A percentile compares a stretch with the other conserved stretches of the same genome.
phyloP scores from a whole-genome alignment of 768 basidiomycete species.

The Mycena leptocephala region DNA sequence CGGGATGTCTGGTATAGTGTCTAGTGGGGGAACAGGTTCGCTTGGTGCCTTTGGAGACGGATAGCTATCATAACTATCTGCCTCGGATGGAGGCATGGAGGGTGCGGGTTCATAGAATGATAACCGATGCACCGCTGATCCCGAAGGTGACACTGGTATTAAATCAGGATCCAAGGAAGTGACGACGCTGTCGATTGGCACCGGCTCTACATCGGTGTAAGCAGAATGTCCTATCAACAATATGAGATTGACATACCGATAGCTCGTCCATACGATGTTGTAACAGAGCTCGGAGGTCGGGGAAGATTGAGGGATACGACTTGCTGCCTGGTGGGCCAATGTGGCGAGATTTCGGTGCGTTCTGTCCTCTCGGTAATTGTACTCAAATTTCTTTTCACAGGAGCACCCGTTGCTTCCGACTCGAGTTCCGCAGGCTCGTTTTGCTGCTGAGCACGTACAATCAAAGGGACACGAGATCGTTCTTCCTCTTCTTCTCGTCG shows the following conservation, averaged over 20 bases:
- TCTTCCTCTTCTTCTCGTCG: constrained; percentile 42
- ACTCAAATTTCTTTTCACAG: constrained; percentile 61
- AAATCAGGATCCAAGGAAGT: constrained; percentile 66
- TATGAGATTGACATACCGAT: constrained; percentile 61
- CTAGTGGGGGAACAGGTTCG: constrained; percentile 61
- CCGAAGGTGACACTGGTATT: constrained; percentile 77
- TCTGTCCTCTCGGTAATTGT: constrained; percentile 82
- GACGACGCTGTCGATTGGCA: constrained; percentile 19
- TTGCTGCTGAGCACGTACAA: constrained; percentile 74
- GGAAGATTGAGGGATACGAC: constrained; percentile 56
- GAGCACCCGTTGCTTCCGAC: constrained; percentile 50
- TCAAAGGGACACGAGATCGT: constrained; percentile 71
- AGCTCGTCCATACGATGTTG: constrained; percentile 76
- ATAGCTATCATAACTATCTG: constrained; percentile 54
- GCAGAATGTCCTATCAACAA: background rate
- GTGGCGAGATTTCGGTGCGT: constrained; percentile 70
- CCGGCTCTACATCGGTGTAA: constrained; percentile 21
- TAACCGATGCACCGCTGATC: constrained; percentile 75
- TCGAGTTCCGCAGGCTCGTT: constrained; percentile 51
- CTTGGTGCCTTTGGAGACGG: constrained; percentile 59
- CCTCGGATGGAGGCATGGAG: constrained; percentile 64
- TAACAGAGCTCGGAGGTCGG: constrained; percentile 58
- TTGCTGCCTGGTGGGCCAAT: constrained; percentile 62
- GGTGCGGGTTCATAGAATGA: constrained; percentile 73
- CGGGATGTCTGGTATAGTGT: constrained; percentile 71